A percentile compares a stretch with the other conserved stretches of the same genome.
These are phyloP conservation scores for Truncatella angustata DNA, from an alignment of 2,329 filamentous ascomycete species.

Conservation along the genomic window DNA sequence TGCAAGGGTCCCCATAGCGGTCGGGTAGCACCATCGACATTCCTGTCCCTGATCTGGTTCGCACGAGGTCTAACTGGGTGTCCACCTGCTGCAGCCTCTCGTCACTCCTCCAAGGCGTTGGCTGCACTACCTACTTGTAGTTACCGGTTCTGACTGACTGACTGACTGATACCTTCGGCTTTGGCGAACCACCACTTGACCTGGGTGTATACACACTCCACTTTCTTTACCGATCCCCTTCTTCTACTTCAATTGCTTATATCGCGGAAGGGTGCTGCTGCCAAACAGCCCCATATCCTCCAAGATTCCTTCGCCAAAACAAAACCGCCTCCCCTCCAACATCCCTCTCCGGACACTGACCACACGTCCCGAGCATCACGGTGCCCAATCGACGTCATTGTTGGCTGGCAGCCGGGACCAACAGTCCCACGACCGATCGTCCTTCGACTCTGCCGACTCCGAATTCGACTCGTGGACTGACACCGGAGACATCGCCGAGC, in stretches of 20 bases:
- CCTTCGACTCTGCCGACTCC: slow-evolving; percentile 54
- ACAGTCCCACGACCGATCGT: slow-evolving; percentile 43
- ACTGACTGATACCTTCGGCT: slow-evolving; percentile 5
- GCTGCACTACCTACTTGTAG: not conserved
- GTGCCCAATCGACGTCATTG: slow-evolving; percentile 44
- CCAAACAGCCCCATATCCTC: slow-evolving; percentile 70
- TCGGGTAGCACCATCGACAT: not conserved
- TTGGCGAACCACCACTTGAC: slow-evolving; percentile 4
- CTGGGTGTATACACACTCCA: slow-evolving; percentile 19
- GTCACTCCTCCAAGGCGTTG: slow-evolving; percentile 7
- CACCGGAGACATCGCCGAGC: slow-evolving; percentile 92
- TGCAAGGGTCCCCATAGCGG: slow-evolving; percentile 6
- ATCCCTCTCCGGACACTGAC: slow-evolving; percentile 82
- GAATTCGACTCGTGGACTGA: slow-evolving; percentile 83
- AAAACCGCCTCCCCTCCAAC: slow-evolving; percentile 71
- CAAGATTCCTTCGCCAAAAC: slow-evolving; percentile 81
- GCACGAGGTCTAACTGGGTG: slow-evolving; percentile 10
- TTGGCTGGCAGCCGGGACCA: slow-evolving; percentile 42
- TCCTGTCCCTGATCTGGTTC: slow-evolving; percentile 5
- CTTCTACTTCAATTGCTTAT: slow-evolving; percentile 19
- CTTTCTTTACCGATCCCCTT: slow-evolving; percentile 28
- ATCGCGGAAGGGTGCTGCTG: slow-evolving; percentile 68
- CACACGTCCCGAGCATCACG: slow-evolving; percentile 34
- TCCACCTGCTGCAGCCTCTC: slow-evolving; percentile 11
- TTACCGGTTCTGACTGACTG: not conserved